Evolutionary conservation across 2,329 filamentous ascomycete species (phyloP), one percentile per base, ranked within the genome.

Genomic region (Ascochyta lentis): DNA sequence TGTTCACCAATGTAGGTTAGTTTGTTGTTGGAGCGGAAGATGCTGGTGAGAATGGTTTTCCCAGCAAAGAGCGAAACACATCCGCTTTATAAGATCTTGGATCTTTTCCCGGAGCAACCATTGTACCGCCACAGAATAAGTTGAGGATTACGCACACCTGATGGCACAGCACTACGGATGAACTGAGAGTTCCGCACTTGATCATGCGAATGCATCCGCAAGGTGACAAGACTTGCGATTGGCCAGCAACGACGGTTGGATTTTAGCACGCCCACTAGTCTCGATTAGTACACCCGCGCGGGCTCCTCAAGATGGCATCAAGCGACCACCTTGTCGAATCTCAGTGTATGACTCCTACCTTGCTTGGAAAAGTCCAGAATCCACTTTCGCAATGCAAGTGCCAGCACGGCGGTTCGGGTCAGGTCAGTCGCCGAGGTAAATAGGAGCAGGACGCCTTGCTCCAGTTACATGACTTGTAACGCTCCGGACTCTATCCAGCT

Each of bases 261-360:
- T 40, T 49, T 40, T 41, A 55, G 45, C 7, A 8, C 7, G n/a
- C 24, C 27, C 52, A 29, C 45, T 49, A 49, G 16, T n/a, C 40
- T 29, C 22, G 10, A 37, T 41, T 24, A 6, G 41, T 15, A 31
- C 23, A 55, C 46, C 46, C 52, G 52, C 52, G 52, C 46, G 52
- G 46, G n/a, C 16, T 41, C 29, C 29, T 26, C 9, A 55, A 49
- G 8, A 34, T 10, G 39, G 39, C 39, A 50, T 51, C 38, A 51
- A 19, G 29, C 13, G 29, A 31, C 24, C 6, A 9, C 3, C 22
- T 8, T 13, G 9, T 8, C 15, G 9, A 2, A 16, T 35, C 6
- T 35, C 33, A n/a, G 16, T 13, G 29, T 31, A 12, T 13, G 29
- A 31, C 13, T 13, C 10, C 29, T 31, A 9, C 1, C 29, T 15